Conservation (phyloP, 805 yeast genomes). For the Starmerella sp. region DNA sequence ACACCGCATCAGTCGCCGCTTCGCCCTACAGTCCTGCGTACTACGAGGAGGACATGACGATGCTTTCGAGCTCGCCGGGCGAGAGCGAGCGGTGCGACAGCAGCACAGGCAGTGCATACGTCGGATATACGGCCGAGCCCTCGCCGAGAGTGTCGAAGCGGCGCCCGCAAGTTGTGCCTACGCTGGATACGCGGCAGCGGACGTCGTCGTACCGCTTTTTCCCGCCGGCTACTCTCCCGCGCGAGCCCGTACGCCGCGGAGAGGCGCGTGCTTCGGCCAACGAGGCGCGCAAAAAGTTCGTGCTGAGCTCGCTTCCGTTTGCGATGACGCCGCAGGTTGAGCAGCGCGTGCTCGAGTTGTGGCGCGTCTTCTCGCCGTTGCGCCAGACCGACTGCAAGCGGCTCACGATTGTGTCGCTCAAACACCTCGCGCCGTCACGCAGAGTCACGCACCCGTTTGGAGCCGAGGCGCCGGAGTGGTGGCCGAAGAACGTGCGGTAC, state of each 20-base stretch:
- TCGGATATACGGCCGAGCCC: neutral
- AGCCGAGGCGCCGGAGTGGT: slow-evolving; percentile 3
- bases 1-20: too few species aligned
- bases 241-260: neutral
- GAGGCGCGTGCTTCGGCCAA: neutral
- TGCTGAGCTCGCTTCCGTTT: neutral
- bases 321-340: neutral
- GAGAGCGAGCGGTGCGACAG: too few species aligned
- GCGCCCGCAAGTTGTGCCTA: too few species aligned
- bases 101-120: too few species aligned
- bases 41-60: neutral
- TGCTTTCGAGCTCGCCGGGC: neutral
- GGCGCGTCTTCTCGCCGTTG: neutral
- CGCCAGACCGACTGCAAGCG: neutral
- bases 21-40: too few species aligned
- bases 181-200: too few species aligned
- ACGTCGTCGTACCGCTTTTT: too few species aligned
- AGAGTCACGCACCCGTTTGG: neutral
- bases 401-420: neutral
- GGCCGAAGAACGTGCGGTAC: slow-evolving; percentile 1
- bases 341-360: neutral
- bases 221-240: neutral
- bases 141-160: too few species aligned
- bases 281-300: neutral
- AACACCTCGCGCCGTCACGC: neutral